Conservation (phyloP, 441 rosid genomes). For the Gossypium davidsonii region DNA sequence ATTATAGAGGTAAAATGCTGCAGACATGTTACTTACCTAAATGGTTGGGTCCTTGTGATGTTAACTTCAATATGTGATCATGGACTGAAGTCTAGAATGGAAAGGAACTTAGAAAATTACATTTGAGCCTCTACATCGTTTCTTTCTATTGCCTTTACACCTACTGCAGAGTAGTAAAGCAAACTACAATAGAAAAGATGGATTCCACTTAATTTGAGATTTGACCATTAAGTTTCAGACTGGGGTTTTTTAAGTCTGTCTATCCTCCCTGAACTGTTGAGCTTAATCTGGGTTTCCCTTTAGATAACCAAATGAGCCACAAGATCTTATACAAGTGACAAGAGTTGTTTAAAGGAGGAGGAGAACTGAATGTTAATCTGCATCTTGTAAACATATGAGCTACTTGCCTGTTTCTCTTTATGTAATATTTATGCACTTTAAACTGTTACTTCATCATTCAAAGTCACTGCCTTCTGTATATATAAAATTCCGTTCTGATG, state of each 20-base stretch:
- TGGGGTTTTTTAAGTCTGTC: constrained; percentile 4
- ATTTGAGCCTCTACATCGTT: constrained; percentile 1
- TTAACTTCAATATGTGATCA: constrained; percentile 20
- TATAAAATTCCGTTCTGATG: background rate
- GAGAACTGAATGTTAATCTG: background rate
- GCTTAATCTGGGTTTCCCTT: background rate
- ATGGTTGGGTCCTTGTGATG: constrained; percentile 20
- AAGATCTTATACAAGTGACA: background rate
- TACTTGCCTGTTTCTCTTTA: background rate
- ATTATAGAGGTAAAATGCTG: constrained; percentile 15
- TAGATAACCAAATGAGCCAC: background rate
- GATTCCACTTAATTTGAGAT: background rate
- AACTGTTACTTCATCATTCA: background rate
- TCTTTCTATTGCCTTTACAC: background rate
- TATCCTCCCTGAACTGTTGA: background rate
- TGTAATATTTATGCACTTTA: background rate
- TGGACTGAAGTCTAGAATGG: constrained; percentile 17
- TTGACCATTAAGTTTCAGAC: background rate
- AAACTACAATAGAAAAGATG: background rate
- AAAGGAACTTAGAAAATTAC: background rate
- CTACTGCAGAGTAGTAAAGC: background rate
- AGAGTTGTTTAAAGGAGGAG: background rate
- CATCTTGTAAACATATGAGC: background rate
- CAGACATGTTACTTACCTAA: constrained; percentile 10
- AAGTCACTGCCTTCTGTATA: background rate